A percentile compares a stretch with the other conserved stretches of the same genome.
Evolutionary conservation across 768 basidiomycete species (phyloP).

Genomic region (Lepiota venenata): DNA sequence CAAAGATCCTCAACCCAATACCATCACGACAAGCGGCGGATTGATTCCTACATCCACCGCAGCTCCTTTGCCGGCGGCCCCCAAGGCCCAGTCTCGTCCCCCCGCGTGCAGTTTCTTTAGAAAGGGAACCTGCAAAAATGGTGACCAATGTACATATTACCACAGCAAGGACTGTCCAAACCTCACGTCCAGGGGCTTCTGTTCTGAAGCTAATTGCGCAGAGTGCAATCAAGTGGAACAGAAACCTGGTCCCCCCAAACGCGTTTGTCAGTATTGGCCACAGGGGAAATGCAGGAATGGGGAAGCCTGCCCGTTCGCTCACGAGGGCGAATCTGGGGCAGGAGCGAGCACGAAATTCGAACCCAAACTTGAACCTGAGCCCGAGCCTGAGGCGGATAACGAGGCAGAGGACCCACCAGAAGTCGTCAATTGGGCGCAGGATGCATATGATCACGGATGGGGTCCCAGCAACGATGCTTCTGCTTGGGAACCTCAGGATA

Average conservation of each 20-base stretch:
- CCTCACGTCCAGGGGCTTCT: background rate
- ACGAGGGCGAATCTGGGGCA: slow-evolving; percentile 18
- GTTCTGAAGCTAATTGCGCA: background rate
- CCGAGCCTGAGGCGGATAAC: too few species aligned
- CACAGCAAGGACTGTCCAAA: slow-evolving; percentile 5
- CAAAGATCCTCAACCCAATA: slow-evolving; percentile 33
- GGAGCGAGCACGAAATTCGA: background rate
- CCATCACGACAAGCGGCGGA: slow-evolving; percentile 20
- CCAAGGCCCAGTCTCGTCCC: background rate
- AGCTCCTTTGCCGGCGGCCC: background rate
- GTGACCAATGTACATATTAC: background rate
- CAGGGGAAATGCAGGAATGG: slow-evolving; percentile 38
- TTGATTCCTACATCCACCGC: background rate
- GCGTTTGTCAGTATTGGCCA: slow-evolving; percentile 31
- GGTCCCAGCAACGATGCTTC: slow-evolving; percentile 1
- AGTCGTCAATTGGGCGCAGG: slow-evolving; percentile 11
- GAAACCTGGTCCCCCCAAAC: background rate
- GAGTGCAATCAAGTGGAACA: background rate
- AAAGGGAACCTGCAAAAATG: slow-evolving; percentile 10
- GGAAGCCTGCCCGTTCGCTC: slow-evolving; percentile 31
- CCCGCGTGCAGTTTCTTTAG: background rate
- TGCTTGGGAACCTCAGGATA: background rate
- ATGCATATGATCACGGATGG: slow-evolving; percentile 3
- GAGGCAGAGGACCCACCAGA: too few species aligned
- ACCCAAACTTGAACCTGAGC: too few species aligned